Percentiles rank a stretch among this genome's conserved stretches.
These are phyloP conservation scores for Pinus tabuliformis DNA, from an alignment of 75 land plant genomes.

Conservation along the genomic window DNA sequence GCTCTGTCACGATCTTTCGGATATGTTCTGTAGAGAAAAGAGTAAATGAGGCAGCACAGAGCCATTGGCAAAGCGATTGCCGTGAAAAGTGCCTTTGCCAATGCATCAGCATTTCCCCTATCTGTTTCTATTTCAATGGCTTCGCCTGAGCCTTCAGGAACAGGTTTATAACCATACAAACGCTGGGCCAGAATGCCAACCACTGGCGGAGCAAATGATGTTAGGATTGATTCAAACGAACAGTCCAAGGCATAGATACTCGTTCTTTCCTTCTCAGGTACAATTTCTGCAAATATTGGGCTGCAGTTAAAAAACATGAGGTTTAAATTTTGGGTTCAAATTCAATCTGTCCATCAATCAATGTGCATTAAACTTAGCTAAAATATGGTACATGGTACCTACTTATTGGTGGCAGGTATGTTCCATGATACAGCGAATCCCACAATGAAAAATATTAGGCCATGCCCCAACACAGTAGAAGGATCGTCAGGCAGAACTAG, in stretches of 20 bases:
- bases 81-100: constrained; percentile 74
- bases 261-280: constrained; percentile 61
- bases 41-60: constrained; percentile 65
- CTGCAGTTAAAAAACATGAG: constrained; percentile 29
- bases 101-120: constrained; percentile 58
- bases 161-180: constrained; percentile 65
- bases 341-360: background rate
- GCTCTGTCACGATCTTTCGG: constrained; percentile 71
- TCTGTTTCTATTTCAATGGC: constrained; percentile 34
- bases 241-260: constrained; percentile 72
- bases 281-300: constrained; percentile 90
- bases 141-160: constrained; percentile 16
- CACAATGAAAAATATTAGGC: constrained; percentile 46
- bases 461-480: constrained; percentile 47
- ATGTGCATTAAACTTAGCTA: too few relatives aligned
- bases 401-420: constrained; percentile 57
- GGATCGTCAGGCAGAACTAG: constrained; percentile 59
- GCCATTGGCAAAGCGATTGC: constrained; percentile 63
- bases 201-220: constrained; percentile 78
- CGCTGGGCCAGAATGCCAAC: constrained; percentile 65
- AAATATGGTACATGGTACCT: too few relatives aligned
- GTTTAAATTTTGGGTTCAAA: constrained; percentile 6
- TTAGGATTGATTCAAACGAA: constrained; percentile 59
- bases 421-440: constrained; percentile 82
- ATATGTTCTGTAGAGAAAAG: constrained; percentile 69